A percentile compares a stretch with the other conserved stretches of the same genome.
These are phyloP conservation scores for Nectriaceae sp. DNA, from an alignment of 2,329 filamentous ascomycete genomes.

Conservation along the genomic window DNA sequence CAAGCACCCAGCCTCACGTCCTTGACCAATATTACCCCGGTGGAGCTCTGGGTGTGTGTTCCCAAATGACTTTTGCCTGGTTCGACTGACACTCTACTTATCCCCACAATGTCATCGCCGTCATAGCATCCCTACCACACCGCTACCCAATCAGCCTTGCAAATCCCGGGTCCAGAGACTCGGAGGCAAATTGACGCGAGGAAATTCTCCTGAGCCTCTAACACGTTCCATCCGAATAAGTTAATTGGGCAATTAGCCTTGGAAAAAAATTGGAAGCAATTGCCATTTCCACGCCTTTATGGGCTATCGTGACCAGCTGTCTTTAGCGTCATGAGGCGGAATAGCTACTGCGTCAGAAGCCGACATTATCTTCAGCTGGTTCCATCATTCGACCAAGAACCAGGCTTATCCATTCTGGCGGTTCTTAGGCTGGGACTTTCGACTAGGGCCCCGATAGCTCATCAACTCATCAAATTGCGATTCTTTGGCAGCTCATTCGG, in stretches of 20 bases:
- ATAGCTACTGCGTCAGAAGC: background rate
- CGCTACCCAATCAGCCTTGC: conserved; percentile 30
- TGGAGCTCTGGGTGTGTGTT: conserved; percentile 13
- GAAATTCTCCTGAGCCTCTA: conserved; percentile 2
- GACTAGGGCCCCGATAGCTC: background rate
- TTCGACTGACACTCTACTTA: conserved; percentile 20
- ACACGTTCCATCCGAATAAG: conserved; percentile 11
- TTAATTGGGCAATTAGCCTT: conserved; percentile 21
- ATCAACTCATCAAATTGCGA: conserved; percentile 18
- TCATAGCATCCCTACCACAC: conserved; percentile 21
- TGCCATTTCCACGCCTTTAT: conserved; percentile 4
- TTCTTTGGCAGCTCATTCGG: background rate
- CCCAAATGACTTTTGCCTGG: conserved; percentile 29
- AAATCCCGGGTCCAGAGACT: conserved; percentile 12
- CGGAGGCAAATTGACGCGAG: conserved; percentile 18
- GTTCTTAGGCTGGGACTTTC: background rate
- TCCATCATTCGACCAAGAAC: background rate
- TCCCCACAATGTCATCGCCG: conserved; percentile 24
- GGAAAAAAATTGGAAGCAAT: conserved; percentile 16
- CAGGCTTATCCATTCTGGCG: background rate
- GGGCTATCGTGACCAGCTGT: conserved; percentile 11
- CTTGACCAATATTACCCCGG: background rate
- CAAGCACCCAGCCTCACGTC: conserved; percentile 5
- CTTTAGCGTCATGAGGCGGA: conserved; percentile 13
- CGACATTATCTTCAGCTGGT: background rate